A percentile compares a stretch with the other conserved stretches of the same genome.
Conservation (phyloP, 257 asterid genomes). For the Anisodus acutangulus region DNA sequence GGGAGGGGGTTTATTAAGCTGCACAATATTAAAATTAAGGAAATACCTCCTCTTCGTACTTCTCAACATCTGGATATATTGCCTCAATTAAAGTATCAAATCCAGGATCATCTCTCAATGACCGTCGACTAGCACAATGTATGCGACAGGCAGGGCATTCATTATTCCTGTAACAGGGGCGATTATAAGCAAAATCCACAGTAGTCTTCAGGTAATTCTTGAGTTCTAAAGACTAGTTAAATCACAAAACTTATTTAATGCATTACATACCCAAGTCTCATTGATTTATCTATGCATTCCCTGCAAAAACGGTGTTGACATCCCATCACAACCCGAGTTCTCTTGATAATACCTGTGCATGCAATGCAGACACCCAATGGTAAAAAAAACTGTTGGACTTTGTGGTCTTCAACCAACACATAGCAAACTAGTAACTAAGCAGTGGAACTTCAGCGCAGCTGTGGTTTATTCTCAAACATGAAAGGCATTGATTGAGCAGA, state of each 20-base stretch:
- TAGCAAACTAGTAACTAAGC: constrained; percentile 26
- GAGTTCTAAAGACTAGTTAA: neutral
- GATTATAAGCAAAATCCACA: neutral
- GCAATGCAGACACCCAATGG: constrained; percentile 18
- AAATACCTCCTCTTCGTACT: constrained; percentile 57
- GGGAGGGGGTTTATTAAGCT: neutral
- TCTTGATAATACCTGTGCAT: constrained; percentile 55
- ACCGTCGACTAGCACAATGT: constrained; percentile 60
- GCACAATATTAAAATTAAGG: neutral
- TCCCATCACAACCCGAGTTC: constrained; percentile 59
- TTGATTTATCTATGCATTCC: constrained; percentile 65
- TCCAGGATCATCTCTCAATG: constrained; percentile 55
- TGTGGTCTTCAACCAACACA: neutral
- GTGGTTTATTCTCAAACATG: neutral
- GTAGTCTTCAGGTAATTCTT: neutral
- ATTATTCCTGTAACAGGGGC: constrained; percentile 48
- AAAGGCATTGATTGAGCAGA: neutral
- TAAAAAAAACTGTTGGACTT: neutral
- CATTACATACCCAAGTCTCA: constrained; percentile 55
- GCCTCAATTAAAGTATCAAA: constrained; percentile 50
- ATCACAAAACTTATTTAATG: neutral
- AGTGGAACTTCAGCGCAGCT: neutral
- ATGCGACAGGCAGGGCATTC: constrained; percentile 67
- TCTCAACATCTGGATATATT: constrained; percentile 48
- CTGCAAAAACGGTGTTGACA: constrained; percentile 67